A percentile compares a stretch with the other conserved stretches of the same genome.
Conservation (phyloP, 805 yeast species). For the Metschnikowia rubicola region DNA sequence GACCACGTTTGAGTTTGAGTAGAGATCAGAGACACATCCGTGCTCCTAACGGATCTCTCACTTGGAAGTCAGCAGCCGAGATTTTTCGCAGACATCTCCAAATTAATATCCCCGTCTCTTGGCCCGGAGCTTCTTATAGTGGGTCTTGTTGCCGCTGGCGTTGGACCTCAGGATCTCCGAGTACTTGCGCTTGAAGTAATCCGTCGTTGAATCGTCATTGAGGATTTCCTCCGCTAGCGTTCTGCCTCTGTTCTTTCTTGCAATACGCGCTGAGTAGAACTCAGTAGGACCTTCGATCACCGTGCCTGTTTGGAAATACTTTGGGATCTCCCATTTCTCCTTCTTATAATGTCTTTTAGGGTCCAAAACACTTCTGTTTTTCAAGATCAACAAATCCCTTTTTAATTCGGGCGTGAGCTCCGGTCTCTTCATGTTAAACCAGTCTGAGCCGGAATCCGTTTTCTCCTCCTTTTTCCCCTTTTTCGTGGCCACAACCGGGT, state of each 20-base stretch:
- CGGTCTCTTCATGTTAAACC: slow-evolving; percentile 20
- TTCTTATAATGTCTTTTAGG: slow-evolving; percentile 94
- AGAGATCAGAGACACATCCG: no score
- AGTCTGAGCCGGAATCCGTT: slow-evolving; percentile 16
- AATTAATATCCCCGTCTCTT: slow-evolving; percentile 51
- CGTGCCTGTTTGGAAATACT: slow-evolving; percentile 85
- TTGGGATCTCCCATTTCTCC: slow-evolving; percentile 74
- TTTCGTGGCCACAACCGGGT: slow-evolving; percentile 23
- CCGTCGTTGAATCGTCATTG: slow-evolving; percentile 63
- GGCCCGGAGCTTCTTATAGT: slow-evolving; percentile 59
- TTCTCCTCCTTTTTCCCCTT: slow-evolving; percentile 15
- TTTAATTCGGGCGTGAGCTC: slow-evolving; percentile 48
- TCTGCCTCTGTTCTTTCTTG: slow-evolving; percentile 67
- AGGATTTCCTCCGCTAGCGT: slow-evolving; percentile 81
- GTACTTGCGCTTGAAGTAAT: slow-evolving; percentile 83
- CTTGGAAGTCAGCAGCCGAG: no score
- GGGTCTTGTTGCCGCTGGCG: slow-evolving; percentile 61
- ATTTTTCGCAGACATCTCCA: neutral
- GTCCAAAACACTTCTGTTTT: slow-evolving; percentile 87
- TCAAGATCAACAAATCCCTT: slow-evolving; percentile 73
- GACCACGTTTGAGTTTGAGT: no score
- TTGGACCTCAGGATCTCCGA: slow-evolving; percentile 67
- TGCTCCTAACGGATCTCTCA: no score
- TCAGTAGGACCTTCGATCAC: slow-evolving; percentile 80
- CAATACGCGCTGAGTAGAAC: slow-evolving; percentile 62